Evolutionary conservation across 1,139 yeast genomes (phyloP).

Genomic region (Geotrichum phurueaensis): DNA sequence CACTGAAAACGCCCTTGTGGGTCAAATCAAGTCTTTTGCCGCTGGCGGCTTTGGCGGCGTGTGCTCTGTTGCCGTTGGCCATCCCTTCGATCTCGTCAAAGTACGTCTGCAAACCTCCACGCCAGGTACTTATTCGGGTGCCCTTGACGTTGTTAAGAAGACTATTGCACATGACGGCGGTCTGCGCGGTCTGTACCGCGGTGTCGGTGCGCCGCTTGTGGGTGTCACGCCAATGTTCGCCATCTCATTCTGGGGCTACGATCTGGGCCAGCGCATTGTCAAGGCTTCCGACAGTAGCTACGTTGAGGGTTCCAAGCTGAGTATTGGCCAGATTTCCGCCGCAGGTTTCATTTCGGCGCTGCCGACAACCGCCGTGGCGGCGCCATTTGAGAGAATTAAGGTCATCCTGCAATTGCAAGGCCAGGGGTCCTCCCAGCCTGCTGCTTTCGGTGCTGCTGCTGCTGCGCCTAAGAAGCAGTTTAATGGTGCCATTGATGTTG

Average conservation of each 20-base stretch:
- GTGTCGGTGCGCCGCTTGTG: conserved; percentile 80
- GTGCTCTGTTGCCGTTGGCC: conserved; percentile 88
- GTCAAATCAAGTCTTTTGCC: conserved; percentile 65
- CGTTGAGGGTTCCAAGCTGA: conserved; percentile 41
- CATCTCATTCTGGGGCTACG: conserved; percentile 97
- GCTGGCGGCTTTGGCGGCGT: conserved; percentile 88
- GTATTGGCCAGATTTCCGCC: conserved; percentile 68
- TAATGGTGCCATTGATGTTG: conserved; percentile 52
- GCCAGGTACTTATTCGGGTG: conserved; percentile 52
- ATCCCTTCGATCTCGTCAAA: conserved; percentile 89
- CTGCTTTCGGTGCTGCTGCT: conserved; percentile 25
- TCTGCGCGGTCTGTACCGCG: conserved; percentile 72
- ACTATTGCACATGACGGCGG: conserved; percentile 78
- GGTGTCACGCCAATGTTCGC: conserved; percentile 99
- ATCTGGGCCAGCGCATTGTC: conserved; percentile 78
- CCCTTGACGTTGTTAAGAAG: conserved; percentile 60
- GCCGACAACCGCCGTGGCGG: conserved; percentile 92
- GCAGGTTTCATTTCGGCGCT: conserved; percentile 96
- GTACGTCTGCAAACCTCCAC: conserved; percentile 70
- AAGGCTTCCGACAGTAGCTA: conserved; percentile 16
- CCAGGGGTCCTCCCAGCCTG: conserved; percentile 37
- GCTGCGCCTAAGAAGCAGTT: conserved; percentile 36
- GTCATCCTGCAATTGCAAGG: conserved; percentile 84
- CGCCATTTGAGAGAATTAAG: conserved; percentile 94
- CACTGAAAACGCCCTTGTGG: conserved; percentile 30